Base-by-base conservation (phyloP, 2,329 filamentous ascomycete species). In the Colletotrichum salicis region DNA sequence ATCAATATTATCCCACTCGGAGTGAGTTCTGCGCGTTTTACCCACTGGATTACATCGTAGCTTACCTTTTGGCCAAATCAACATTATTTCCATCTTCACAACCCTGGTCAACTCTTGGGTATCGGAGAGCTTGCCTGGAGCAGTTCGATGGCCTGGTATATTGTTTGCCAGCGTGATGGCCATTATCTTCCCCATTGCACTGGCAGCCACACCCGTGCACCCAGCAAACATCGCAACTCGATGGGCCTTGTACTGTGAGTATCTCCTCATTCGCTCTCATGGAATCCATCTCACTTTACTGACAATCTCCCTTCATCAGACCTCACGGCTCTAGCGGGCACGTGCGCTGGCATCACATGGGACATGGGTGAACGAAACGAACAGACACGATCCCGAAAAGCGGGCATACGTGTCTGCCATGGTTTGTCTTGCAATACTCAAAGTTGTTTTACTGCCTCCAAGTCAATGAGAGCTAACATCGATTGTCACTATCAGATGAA, bases 1-100 rank as follows among this genome's bases (percentile, higher is more conserved):
- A 78, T 78, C 56, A 78, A 77, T 63, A 76, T 78, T 33, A 78
- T 76, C 45, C 77, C 77, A 11, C 74, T 78, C 4, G 77, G 76
- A 3, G 76, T 77, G 48, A 29, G 76, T 75, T 19, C 10, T 4
- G 7, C 3, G 19, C 48, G 13, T n/a, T 10, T 1, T 31, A n/a
- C 22, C 15, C 48, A 2, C 3, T 29, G 24, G 15, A 54, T 10
- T 5, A 51, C 35, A 35, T 59, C 8, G 7, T 33, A 52, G 48
- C 56, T 60, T 5, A 71, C 51, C 13, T 24, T 13, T n/a, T 33
- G 8, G 37, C 1, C 13, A 77, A 76, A 78, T 76, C 55, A 77
- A 78, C 57, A 54, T 78, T 29, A 64, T 77, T 24, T 73, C 72
- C 15, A 78, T 78, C 37, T 58, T 76, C 29, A 69, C 55, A 37